Evolutionary conservation across 2,329 filamentous ascomycete genomes (phyloP).

Genomic region (Rhytidhysteron rufulum): DNA sequence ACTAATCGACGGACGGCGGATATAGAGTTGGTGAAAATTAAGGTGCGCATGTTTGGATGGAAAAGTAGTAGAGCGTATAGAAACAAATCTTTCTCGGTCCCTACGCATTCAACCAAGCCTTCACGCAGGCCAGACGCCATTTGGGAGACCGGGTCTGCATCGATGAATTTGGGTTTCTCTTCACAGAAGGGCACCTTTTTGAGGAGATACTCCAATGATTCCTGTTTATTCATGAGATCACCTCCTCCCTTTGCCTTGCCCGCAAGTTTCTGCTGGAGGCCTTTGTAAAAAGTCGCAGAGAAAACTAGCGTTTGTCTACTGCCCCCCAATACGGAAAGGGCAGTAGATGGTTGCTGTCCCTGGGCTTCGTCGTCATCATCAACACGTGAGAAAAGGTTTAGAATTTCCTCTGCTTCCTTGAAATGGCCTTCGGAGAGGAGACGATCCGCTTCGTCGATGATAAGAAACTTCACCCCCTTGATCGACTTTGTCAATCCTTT

Average conservation of each 20-base stretch:
- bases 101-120: conserved; percentile 85
- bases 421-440: conserved; percentile 91
- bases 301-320: conserved; percentile 85
- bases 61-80: conserved; percentile 84
- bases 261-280: conserved; percentile 83
- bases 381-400: conserved; percentile 71
- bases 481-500: conserved; percentile 66
- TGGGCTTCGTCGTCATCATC: conserved; percentile 48
- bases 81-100: conserved; percentile 95
- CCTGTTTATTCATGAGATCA: conserved; percentile 65
- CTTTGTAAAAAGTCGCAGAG: conserved; percentile 91
- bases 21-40: conserved; percentile 96
- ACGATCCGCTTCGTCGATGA: conserved; percentile 91
- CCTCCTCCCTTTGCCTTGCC: conserved; percentile 61
- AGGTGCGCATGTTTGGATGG: conserved; percentile 72
- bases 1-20: conserved; percentile 82
- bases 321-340: too few species aligned
- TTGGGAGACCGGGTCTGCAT: conserved; percentile 82
- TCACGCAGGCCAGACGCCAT: conserved; percentile 86
- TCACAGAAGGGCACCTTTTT: conserved; percentile 85
- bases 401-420: conserved; percentile 86
- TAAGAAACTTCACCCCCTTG: conserved; percentile 72
- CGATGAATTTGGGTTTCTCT: conserved; percentile 81
- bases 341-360: conserved; percentile 9
- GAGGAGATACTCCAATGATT: conserved; percentile 89